These are phyloP conservation scores for Spongiforma sp. DNA, from an alignment of 1,284 basidiomycete species.

Conservation along the genomic window DNA sequence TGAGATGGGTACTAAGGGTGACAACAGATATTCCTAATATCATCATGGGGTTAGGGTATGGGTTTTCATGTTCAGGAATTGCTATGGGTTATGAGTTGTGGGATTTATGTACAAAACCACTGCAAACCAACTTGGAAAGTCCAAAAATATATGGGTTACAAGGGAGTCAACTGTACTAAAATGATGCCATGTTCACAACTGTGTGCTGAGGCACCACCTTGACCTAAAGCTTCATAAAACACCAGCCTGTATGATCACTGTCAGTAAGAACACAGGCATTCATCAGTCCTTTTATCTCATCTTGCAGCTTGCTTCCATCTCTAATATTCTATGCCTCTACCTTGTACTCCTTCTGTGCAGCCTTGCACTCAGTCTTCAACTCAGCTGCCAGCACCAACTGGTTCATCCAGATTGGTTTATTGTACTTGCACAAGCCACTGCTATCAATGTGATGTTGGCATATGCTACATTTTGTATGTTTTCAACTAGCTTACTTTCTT, in stretches of 20 bases:
- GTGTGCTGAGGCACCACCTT: conserved; percentile 75
- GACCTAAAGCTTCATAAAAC: conserved; percentile 81
- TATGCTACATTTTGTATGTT: too few species aligned
- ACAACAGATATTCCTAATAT: too few species aligned
- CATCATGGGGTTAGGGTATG: too few species aligned
- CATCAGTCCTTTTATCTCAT: conserved; percentile 48
- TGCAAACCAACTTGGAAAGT: too few species aligned
- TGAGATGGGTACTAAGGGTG: too few species aligned
- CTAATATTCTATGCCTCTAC: conserved; percentile 56
- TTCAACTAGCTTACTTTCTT: too few species aligned
- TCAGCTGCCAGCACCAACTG: conserved; percentile 76
- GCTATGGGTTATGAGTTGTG: too few species aligned
- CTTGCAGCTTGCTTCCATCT: conserved; percentile 80
- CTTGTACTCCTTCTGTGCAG: conserved; percentile 78
- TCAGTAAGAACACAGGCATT: background rate
- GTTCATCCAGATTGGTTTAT: conserved; percentile 74
- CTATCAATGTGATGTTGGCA: conserved; percentile 82
- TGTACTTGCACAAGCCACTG: conserved; percentile 85
- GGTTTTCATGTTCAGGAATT: too few species aligned
- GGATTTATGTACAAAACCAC: too few species aligned
- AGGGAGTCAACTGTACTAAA: too few species aligned
- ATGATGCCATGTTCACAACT: conserved; percentile 90
- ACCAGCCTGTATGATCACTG: conserved; percentile 61
- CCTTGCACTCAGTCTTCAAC: conserved; percentile 88
- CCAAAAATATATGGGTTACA: too few species aligned